Percentiles rank a stretch among this genome's conserved stretches.
phyloP scores from a whole-genome alignment of 208 protist genomes.

The Zelonia costaricensis region DNA sequence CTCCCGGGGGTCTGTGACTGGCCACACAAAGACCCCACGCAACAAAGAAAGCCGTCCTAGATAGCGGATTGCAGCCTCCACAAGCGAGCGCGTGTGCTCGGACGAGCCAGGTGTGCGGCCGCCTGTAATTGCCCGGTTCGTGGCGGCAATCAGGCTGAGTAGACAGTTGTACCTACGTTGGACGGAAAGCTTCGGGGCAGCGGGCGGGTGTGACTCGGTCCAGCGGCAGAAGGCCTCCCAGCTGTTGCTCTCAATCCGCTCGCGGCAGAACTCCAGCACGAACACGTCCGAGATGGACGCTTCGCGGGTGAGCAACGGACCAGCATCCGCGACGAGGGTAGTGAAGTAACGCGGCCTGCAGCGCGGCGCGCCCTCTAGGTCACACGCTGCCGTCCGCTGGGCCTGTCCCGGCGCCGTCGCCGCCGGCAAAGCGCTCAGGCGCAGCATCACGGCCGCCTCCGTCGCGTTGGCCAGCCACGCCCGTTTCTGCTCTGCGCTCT shows the following conservation, averaged over 20 bases:
- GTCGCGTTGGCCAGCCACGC: slow-evolving; percentile 11
- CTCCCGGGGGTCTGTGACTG: slow-evolving; percentile 14
- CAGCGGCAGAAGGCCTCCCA: too few relatives aligned
- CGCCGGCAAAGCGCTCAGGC: not conserved
- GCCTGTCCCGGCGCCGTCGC: too few relatives aligned
- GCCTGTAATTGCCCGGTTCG: too few relatives aligned
- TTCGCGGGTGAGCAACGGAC: slow-evolving; percentile 2
- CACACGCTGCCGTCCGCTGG: too few relatives aligned
- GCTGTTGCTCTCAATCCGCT: not conserved
- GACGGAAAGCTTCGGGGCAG: too few relatives aligned
- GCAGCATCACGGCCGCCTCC: slow-evolving; percentile 8
- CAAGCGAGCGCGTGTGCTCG: not conserved
- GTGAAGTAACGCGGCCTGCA: slow-evolving; percentile 11
- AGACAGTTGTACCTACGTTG: too few relatives aligned
- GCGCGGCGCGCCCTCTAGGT: too few relatives aligned
- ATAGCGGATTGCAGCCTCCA: not conserved
- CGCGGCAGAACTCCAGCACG: slow-evolving; percentile 37
- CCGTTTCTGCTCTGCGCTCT: not conserved
- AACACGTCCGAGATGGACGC: slow-evolving; percentile 44
- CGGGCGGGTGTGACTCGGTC: too few relatives aligned
- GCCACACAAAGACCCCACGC: slow-evolving; percentile 20
- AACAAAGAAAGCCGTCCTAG: not conserved
- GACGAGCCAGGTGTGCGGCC: too few relatives aligned
- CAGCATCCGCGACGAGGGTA: slow-evolving; percentile 3
- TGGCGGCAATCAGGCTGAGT: too few relatives aligned